Evolutionary conservation across 768 basidiomycete genomes (phyloP), one percentile per base, ranked within the genome.

Genomic region (Leccinum aurantiacum): DNA sequence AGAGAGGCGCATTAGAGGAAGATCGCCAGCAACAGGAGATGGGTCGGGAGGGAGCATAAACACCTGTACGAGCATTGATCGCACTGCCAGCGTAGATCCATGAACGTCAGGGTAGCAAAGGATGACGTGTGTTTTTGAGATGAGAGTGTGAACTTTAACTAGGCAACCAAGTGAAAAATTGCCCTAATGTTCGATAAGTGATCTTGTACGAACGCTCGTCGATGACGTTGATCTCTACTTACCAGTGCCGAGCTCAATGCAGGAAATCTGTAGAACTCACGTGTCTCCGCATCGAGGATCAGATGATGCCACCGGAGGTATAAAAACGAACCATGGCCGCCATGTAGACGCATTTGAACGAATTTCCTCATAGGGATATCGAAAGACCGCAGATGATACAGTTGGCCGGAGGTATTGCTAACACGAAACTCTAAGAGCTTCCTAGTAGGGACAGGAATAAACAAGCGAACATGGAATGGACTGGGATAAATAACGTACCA

Each of bases 1-100:
- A 15, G 50, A 53, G n/a, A 44, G 41, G n/a, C 41, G 10, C n/a
- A 44, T 44, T 35, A 58, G 51, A n/a, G 15, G 54, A 31, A 59
- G 58, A 7, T 38, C 35, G 13, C 35, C 19, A 13, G 33, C 33
- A 9, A 9, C 17, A n/a, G n/a, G 11, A 17, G 35, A 17, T 22
- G n/a, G 27, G 47, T 54, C 14, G 9, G 19, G 7, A 41, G 54
- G 48, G n/a, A 44, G 2, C 7, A 15, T 41, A 15, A 56, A 57
- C 0, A 29, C 59, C n/a, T 54, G 59, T 41, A 60, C 3, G 13
- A 56, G 35, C 5, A 38, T 50, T 10, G 53, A 35, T 35, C 6
- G 8, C 3, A 31, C 9, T 2, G 4, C 22, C 8, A 14, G 9
- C 3, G n/a, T 8, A n/a, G 46, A 48, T 24, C 24, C 22, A 24